phyloP scores from a whole-genome alignment of 441 rosid genomes.

The Mallotus repandus region DNA sequence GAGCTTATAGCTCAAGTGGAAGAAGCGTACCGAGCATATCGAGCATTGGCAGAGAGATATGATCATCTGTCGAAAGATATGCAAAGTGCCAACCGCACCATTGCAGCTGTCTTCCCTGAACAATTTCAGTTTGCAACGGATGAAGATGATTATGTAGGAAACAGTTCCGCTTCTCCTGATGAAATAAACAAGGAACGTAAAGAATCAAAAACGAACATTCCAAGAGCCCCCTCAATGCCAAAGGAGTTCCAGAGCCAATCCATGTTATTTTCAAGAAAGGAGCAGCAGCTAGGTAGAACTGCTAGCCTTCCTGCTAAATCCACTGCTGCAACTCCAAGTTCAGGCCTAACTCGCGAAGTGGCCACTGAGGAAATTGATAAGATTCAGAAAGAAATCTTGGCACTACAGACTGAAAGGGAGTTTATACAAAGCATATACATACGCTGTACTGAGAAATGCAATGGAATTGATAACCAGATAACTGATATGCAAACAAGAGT shows the following conservation, averaged over 20 bases:
- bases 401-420: constrained; percentile 71
- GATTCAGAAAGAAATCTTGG: constrained; percentile 68
- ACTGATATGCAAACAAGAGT: constrained; percentile 55
- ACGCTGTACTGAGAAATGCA: constrained; percentile 44
- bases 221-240: constrained; percentile 45
- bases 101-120: constrained; percentile 85
- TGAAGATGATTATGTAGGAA: constrained; percentile 42
- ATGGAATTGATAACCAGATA: constrained; percentile 56
- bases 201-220: constrained; percentile 22
- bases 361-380: constrained; percentile 61
- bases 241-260: constrained; percentile 46
- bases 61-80: constrained; percentile 79
- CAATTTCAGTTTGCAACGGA: constrained; percentile 60
- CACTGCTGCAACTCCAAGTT: constrained; percentile 29
- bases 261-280: constrained; percentile 34
- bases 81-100: constrained; percentile 85
- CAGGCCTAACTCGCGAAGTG: constrained; percentile 53
- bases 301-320: constrained; percentile 24
- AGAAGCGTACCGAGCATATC: constrained; percentile 63
- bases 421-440: constrained; percentile 56
- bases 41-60: constrained; percentile 84
- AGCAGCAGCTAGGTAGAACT: constrained; percentile 33
- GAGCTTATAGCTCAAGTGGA: constrained; percentile 71
- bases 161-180: constrained; percentile 21
- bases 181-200: background rate